These are phyloP conservation scores for Dalbergia cochinchinensis DNA, from an alignment of 306 rosid species.

Conservation along the genomic window DNA sequence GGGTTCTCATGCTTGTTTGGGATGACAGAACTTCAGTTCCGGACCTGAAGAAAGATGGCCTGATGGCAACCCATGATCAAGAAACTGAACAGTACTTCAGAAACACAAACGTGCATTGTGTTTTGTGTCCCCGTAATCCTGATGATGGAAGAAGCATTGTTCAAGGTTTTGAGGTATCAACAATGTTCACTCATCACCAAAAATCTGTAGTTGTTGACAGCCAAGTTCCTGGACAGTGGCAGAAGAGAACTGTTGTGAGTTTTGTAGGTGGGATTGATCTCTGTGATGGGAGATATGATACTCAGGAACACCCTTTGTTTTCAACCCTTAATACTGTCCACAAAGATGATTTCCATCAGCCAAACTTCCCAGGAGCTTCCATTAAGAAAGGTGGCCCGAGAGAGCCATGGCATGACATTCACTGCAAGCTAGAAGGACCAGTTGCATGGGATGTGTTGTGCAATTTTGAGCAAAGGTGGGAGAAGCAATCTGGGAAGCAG, in stretches of 20 bases:
- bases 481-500: constrained; percentile 61
- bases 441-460: constrained; percentile 83
- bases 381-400: constrained; percentile 88
- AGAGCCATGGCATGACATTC: constrained; percentile 98
- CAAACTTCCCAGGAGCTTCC: constrained; percentile 73
- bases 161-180: constrained; percentile 64
- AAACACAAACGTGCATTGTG: constrained; percentile 68
- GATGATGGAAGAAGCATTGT: constrained; percentile 66
- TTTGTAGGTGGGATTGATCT: constrained; percentile 90
- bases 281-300: constrained; percentile 90
- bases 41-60: constrained; percentile 71
- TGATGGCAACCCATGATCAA: constrained; percentile 84
- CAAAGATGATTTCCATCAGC: constrained; percentile 80
- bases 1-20: constrained; percentile 87
- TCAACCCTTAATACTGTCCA: constrained; percentile 62
- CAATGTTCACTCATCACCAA: constrained; percentile 94
- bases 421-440: constrained; percentile 79
- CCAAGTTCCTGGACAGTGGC: constrained; percentile 39
- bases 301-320: constrained; percentile 71
- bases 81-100: constrained; percentile 67
- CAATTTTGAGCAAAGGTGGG: constrained; percentile 91
- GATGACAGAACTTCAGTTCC: constrained; percentile 74
- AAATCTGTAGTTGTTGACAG: constrained; percentile 72
- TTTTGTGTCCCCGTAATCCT: constrained; percentile 77
- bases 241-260: constrained; percentile 61